Conservation (phyloP, 2,329 filamentous ascomycete genomes). For the Claviceps fusiformis region DNA sequence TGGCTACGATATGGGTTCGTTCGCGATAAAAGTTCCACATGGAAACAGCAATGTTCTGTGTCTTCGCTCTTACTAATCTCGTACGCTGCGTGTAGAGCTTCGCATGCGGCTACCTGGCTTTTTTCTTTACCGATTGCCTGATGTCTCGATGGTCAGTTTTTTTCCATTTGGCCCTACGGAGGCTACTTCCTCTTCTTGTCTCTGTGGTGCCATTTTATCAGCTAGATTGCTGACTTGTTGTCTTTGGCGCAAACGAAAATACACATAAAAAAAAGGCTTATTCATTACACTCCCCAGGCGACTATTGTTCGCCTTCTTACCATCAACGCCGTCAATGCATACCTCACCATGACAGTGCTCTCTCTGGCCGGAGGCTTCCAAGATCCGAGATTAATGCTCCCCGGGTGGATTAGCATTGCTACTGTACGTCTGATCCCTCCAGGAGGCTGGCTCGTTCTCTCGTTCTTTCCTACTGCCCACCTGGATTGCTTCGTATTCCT, state of each 20-base stretch:
- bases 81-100: conserved; percentile 40
- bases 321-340: conserved; percentile 61
- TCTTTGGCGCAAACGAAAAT: not conserved
- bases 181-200: no score
- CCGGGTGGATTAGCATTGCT: conserved; percentile 66
- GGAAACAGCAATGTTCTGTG: no score
- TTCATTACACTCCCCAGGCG: conserved; percentile 71
- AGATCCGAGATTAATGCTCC: conserved; percentile 57
- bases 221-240: not conserved
- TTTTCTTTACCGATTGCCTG: conserved; percentile 73
- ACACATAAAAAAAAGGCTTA: conserved; percentile 36
- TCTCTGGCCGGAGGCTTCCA: conserved; percentile 56
- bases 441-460: no score
- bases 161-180: not conserved
- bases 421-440: conserved; percentile 34
- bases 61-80: not conserved
- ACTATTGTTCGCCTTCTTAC: conserved; percentile 68
- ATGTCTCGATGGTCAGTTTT: conserved; percentile 62
- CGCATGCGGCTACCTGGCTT: conserved; percentile 64
- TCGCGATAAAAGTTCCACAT: not conserved
- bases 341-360: conserved; percentile 59
- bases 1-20: conserved; percentile 63
- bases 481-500: no score
- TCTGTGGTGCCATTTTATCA: no score
- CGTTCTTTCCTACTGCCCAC: no score